Percentiles rank a stretch among this genome's conserved stretches.
Conservation (phyloP, 1,139 yeast species). For the Petasospora fabianii region DNA sequence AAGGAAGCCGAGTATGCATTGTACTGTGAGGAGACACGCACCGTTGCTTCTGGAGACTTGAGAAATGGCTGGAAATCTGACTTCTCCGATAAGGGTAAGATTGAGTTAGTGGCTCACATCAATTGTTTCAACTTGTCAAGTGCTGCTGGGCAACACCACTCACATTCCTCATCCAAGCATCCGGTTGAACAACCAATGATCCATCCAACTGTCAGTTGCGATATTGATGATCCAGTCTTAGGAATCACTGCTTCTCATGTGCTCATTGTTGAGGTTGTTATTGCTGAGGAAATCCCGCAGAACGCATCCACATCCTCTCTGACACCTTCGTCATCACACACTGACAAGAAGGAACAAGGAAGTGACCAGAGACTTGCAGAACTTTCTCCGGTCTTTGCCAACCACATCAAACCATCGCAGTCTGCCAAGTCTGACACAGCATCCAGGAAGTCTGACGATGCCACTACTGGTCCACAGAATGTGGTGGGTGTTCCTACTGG, state of each 20-base stretch:
- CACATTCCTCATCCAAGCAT: slow-evolving; percentile 22
- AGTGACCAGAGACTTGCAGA: slow-evolving; percentile 38
- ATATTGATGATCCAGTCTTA: slow-evolving; percentile 73
- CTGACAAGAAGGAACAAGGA: slow-evolving; percentile 14
- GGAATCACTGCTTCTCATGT: slow-evolving; percentile 77
- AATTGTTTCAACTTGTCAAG: slow-evolving; percentile 39
- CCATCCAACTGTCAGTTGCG: slow-evolving; percentile 67
- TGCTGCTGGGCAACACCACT: slow-evolving; percentile 23
- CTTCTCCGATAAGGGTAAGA: slow-evolving; percentile 67
- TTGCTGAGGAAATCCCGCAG: slow-evolving; percentile 79
- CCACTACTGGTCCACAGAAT: slow-evolving; percentile 3
- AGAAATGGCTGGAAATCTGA: slow-evolving; percentile 95
- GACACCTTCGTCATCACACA: slow-evolving; percentile 18
- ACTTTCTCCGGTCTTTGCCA: slow-evolving; percentile 39
- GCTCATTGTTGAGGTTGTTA: slow-evolving; percentile 80
- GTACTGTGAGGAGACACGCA: slow-evolving; percentile 67
- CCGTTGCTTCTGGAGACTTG: slow-evolving; percentile 73
- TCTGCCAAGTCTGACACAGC: slow-evolving; percentile 10
- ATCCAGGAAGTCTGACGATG: slow-evolving; percentile 5
- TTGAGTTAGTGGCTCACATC: slow-evolving; percentile 73
- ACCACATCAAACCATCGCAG: slow-evolving; percentile 24
- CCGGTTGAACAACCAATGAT: slow-evolving; percentile 22
- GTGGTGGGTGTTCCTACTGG: slow-evolving; percentile 81
- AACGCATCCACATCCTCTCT: slow-evolving; percentile 11
- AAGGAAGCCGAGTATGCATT: slow-evolving; percentile 38